These are phyloP conservation scores for Colletotrichum falcatum DNA, from an alignment of 2,329 filamentous ascomycete genomes.

Conservation along the genomic window DNA sequence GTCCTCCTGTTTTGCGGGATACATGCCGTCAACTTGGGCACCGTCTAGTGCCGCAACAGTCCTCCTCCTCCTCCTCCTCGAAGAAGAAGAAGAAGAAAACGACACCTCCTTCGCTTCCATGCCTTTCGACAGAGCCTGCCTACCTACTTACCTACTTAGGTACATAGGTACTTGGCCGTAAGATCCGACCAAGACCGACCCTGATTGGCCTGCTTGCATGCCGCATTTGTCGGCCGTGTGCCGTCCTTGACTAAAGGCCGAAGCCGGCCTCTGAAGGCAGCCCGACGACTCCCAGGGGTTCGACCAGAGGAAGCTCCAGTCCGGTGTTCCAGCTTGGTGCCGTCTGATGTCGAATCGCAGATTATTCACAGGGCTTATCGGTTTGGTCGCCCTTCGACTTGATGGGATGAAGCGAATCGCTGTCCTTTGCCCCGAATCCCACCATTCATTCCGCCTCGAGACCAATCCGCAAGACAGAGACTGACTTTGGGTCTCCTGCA, in stretches of 20 bases:
- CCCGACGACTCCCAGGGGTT: conserved; percentile 4
- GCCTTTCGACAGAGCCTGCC: too few relatives aligned
- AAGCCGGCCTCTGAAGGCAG: neutral
- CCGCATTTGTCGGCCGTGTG: too few relatives aligned
- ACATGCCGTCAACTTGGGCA: neutral
- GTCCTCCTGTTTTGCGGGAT: neutral
- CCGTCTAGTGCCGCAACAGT: neutral
- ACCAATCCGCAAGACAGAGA: neutral
- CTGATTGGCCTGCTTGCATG: too few relatives aligned
- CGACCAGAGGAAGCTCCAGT: conserved; percentile 22
- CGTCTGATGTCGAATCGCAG: conserved; percentile 37
- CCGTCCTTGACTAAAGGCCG: neutral
- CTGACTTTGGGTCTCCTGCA: conserved; percentile 13
- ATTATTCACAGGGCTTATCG: conserved; percentile 16
- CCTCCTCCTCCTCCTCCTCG: too few relatives aligned
- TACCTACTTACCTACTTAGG: too few relatives aligned
- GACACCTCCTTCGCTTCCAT: too few relatives aligned
- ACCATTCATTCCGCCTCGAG: neutral
- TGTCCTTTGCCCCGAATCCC: conserved; percentile 1
- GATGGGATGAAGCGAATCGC: conserved; percentile 26
- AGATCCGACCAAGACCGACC: too few relatives aligned
- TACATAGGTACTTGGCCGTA: too few relatives aligned
- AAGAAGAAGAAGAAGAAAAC: too few relatives aligned
- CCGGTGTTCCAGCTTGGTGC: conserved; percentile 39
- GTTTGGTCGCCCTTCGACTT: conserved; percentile 17